Percentiles rank a stretch among this genome's conserved stretches.
These are phyloP conservation scores for Passalora sequoiae DNA, from an alignment of 2,329 filamentous ascomycete genomes.

Conservation along the genomic window DNA sequence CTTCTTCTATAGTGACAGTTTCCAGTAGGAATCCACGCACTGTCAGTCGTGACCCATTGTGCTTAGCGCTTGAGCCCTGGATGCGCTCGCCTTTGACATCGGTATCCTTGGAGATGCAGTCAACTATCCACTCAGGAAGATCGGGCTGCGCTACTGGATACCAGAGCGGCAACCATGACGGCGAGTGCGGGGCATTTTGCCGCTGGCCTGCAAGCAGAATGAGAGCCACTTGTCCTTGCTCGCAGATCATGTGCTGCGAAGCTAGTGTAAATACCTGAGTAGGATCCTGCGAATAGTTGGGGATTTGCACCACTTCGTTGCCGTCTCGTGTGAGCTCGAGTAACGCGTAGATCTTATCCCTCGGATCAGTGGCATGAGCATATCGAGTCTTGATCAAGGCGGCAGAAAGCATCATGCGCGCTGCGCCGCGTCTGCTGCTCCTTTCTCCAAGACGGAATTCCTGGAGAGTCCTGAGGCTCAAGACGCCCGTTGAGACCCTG, in stretches of 20 bases:
- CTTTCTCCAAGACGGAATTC: conserved; percentile 1
- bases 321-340: not conserved
- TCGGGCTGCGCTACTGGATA: not conserved
- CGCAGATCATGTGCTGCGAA: not conserved
- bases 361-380: conserved; percentile 1
- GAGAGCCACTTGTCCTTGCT: not conserved
- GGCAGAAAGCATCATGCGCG: not conserved
- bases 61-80: no score
- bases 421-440: not conserved
- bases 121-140: not conserved
- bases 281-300: not conserved
- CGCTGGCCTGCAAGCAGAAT: conserved; percentile 3
- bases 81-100: no score
- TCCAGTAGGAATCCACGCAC: no score
- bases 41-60: no score
- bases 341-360: conserved; percentile 6
- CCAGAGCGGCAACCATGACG: conserved; percentile 2
- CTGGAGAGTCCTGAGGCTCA: not conserved
- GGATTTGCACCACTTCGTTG: not conserved
- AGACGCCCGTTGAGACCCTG: not conserved
- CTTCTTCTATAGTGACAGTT: no score
- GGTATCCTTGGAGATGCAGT: not conserved
- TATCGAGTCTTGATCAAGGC: not conserved
- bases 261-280: not conserved
- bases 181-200: not conserved